Base-by-base conservation (phyloP, 768 basidiomycete species). In the Agrocybe pediades region DNA sequence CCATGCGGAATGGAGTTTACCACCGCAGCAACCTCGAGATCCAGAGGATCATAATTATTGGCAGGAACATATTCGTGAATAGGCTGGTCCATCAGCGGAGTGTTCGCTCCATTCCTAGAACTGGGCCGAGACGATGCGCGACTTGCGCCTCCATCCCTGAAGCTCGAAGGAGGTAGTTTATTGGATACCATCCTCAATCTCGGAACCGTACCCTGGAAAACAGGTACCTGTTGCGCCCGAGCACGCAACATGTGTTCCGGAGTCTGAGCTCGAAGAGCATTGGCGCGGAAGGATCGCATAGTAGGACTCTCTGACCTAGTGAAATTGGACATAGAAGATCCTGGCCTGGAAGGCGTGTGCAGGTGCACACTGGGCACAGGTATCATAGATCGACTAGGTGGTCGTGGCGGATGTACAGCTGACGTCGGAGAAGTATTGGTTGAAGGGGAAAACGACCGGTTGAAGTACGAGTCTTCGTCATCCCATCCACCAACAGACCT, bases 381-480 rank as follows among this genome's bases (percentile, higher is more conserved):
- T 51, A 93, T 91, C 83, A 83, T 87, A 5, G 92, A 93, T 49
- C 88, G 81, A 62, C 90, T 91, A 1, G 90, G 89, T 24, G 90
- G 90, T 27, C 90, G 80, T 9, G 84, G 80, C 24, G 83, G 83
- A 63, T 85, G 86, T 13, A 68, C 61, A 41, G 72, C 25, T 58
- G 71, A 44, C 19, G n/a, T 46, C 17, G 64, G 74, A 1, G 82
- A 80, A 19, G 79, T 54, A 70, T 66, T 11, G 82, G 81, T 55
- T 77, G 85, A 74, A 5, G 88, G 85, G 1, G 90, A 90, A 54
- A 88, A 74, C 1, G 87, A 79, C 40, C 88, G 84, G 55, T 81
- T 81, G 73, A 81, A 78, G 15, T 60, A 49, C 15, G 58, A 70
- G 17, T 78, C 76, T 30, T 79, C 80, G 36, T 81, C 78, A 53